Evolutionary conservation across 139 green algal genomes (phyloP).

Genomic region (Haematococcus sp.): DNA sequence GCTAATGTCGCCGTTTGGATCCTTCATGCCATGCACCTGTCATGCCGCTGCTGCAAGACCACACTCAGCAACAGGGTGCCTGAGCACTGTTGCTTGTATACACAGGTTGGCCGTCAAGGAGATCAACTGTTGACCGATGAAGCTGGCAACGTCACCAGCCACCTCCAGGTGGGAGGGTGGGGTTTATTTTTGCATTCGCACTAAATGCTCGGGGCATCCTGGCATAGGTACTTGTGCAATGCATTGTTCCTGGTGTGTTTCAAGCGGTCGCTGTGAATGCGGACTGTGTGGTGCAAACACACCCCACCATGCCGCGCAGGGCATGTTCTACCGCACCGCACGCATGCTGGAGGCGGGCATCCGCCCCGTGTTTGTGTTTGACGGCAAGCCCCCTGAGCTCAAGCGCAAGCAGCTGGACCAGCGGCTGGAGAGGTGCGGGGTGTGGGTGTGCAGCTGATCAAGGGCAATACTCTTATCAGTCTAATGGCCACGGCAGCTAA

Average conservation of each 20-base stretch:
- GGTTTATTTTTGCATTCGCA: neutral
- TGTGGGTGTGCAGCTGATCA: too few species aligned
- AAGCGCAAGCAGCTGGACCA: constrained; percentile 87
- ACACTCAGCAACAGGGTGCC: too few species aligned
- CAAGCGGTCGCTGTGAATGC: neutral
- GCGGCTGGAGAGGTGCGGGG: constrained; percentile 28
- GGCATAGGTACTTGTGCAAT: too few species aligned
- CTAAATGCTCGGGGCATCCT: too few species aligned
- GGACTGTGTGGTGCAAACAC: neutral
- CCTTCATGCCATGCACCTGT: too few species aligned
- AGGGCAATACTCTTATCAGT: too few species aligned
- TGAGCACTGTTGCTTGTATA: too few species aligned
- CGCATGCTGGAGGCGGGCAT: constrained; percentile 95
- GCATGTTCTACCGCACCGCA: constrained; percentile 95
- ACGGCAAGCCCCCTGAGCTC: constrained; percentile 91
- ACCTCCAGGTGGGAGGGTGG: constrained; percentile 36
- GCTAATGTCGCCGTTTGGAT: too few species aligned
- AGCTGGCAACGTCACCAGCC: constrained; percentile 90
- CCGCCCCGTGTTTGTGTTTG: constrained; percentile 97
- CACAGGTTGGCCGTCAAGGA: constrained; percentile 34
- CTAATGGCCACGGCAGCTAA: too few species aligned
- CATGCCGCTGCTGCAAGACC: too few species aligned
- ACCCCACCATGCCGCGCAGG: constrained; percentile 69
- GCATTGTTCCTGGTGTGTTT: neutral
- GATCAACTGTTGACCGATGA: constrained; percentile 90